Evolutionary conservation across 345 rosid genomes (phyloP).

Genomic region (Eutrema heterophyllum): DNA sequence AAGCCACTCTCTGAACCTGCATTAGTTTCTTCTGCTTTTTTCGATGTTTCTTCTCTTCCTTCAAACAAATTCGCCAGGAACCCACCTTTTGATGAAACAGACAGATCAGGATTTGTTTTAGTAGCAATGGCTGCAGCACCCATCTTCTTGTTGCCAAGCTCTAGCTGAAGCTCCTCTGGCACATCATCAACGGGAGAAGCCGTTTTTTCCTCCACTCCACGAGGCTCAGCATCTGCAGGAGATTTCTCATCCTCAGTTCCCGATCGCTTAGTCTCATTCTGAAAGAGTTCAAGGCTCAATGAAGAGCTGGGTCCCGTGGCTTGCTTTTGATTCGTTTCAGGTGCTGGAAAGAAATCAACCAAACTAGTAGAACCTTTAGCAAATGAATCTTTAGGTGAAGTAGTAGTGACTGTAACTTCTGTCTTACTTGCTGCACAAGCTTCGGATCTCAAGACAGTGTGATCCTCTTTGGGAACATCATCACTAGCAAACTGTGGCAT

Average conservation of each 20-base stretch:
- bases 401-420: constrained; percentile 6
- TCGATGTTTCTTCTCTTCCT: neutral
- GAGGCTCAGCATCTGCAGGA: constrained; percentile 19
- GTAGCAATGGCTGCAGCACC: constrained; percentile 6
- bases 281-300: constrained; percentile 29
- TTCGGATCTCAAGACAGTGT: constrained; percentile 16
- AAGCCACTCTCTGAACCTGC: constrained; percentile 16
- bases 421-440: constrained; percentile 19
- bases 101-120: constrained; percentile 5
- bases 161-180: constrained; percentile 34
- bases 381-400: constrained; percentile 27
- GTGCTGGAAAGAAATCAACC: constrained; percentile 25
- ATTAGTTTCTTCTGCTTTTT: constrained; percentile 1
- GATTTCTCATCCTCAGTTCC: constrained; percentile 21
- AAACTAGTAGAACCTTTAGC: constrained; percentile 21
- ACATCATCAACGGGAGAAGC: constrained; percentile 29
- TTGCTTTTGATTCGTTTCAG: constrained; percentile 21
- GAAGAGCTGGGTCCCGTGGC: constrained; percentile 26
- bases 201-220: constrained; percentile 6
- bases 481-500: constrained; percentile 30
- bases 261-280: constrained; percentile 15
- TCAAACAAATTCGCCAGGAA: neutral
- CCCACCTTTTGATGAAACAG: constrained; percentile 14
- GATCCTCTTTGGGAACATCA: constrained; percentile 27
- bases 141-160: constrained; percentile 31